Base-by-base conservation (phyloP, 164 flowering plant genomes). In the Annona squamosa region DNA sequence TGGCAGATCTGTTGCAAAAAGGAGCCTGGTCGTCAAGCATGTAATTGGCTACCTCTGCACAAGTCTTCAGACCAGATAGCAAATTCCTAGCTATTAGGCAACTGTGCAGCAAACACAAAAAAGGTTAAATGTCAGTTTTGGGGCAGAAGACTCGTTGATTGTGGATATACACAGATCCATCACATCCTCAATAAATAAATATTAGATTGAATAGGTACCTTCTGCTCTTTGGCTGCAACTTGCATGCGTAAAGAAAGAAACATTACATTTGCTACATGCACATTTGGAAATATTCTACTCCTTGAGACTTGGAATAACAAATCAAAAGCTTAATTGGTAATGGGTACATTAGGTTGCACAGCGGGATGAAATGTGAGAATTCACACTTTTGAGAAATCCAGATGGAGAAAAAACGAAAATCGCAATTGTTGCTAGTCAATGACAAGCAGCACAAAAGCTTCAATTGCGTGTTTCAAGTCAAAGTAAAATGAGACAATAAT, bases 11-110 rank as follows among this genome's bases (percentile, higher is more conserved):
- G 72, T 65, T 67, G 43, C 62, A 68, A 70, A 71, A 26, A 56
- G 77, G 79, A 69, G 83, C 84, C 37, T 88, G 89, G 78, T 80
- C 85, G 67, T 86, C 80, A 79, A 77, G 71, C 99, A 93, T 92
- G 85, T 89, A 93, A 68, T 48, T 75, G 63, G 75, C 86, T n/a
- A 96, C 96, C 80, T 96, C 99, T 47, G 72, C 76, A 83, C 99
- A 96, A 78, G 94, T 96, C 88, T 90, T 96, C 86, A 94, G 80
- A 73, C 98, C 97, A 81, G 95, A 80, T 64, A 96, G 91, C 73
- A 96, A 77, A 76, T 92, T 96, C 80, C 96, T 84, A 4, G 99
- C 88, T 78, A 96, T 96, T 72, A 91, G 89, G 84, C 99, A 96
- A 80, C 99, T 96, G 91, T 82, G 85, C 66, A 76, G 71, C 19